phyloP scores from a whole-genome alignment of 192 early-diverging fungal genomes.

The Mortierella alpina region DNA sequence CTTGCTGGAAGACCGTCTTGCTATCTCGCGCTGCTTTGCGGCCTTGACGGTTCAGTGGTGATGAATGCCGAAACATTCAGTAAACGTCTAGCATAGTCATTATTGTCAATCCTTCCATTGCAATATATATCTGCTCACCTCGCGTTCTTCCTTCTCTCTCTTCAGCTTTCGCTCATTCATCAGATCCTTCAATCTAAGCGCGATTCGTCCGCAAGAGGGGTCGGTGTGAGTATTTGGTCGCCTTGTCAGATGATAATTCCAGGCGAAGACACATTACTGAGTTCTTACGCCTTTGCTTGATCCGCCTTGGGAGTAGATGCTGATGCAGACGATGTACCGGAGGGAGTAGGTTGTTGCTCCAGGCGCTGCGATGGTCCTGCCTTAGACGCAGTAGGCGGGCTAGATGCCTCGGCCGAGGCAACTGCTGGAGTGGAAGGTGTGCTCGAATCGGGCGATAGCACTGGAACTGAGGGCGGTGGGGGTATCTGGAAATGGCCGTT shows the following conservation, averaged over 20 bases:
- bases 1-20: conserved; percentile 32
- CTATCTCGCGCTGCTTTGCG: conserved; percentile 31
- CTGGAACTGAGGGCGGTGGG: conserved; percentile 17
- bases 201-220: too few relatives aligned
- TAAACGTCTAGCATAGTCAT: neutral
- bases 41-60: conserved; percentile 5
- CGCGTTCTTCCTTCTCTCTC: conserved; percentile 39
- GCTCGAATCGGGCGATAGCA: neutral
- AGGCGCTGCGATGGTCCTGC: neutral
- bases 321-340: neutral
- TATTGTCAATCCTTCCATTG: neutral
- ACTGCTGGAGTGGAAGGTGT: neutral
- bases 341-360: neutral
- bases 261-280: neutral
- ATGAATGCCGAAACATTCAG: neutral
- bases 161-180: conserved; percentile 48
- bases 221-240: too few relatives aligned
- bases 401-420: neutral
- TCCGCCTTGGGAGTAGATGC: neutral
- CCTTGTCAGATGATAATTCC: too few relatives aligned
- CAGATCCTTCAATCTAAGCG: conserved; percentile 31
- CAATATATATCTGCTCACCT: conserved; percentile 7
- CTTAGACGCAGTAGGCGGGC: neutral
- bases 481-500: conserved; percentile 40
- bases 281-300: conserved; percentile 23